phyloP scores from a whole-genome alignment of 2,329 filamentous ascomycete genomes.

The Colletotrichum eleusines region DNA sequence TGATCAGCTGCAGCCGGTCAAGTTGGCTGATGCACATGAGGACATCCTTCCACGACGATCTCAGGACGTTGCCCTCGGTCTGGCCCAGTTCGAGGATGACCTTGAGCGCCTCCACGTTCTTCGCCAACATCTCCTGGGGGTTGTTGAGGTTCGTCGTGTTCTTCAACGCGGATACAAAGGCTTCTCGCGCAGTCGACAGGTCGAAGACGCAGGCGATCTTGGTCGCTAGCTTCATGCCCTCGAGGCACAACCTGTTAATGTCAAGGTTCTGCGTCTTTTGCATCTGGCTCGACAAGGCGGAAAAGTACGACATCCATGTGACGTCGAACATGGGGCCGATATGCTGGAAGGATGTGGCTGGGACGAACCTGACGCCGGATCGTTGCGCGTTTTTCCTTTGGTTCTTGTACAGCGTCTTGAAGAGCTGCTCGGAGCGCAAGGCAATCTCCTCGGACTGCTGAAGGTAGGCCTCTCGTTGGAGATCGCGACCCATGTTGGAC shows the following conservation, averaged over 20 bases:
- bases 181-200: constrained; percentile 90
- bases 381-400: constrained; percentile 85
- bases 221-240: constrained; percentile 94
- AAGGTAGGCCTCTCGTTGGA: constrained; percentile 92
- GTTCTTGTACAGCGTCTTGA: constrained; percentile 91
- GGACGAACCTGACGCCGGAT: constrained; percentile 81
- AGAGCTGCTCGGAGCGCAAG: constrained; percentile 80
- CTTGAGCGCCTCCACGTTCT: constrained; percentile 95
- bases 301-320: constrained; percentile 99
- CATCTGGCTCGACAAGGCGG: constrained; percentile 90
- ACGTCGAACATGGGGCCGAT: constrained; percentile 99
- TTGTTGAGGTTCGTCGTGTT: constrained; percentile 98
- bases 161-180: constrained; percentile 92
- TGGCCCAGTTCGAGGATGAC: constrained; percentile 92
- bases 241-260: constrained; percentile 91
- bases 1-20: constrained; percentile 94
- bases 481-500: constrained; percentile 89
- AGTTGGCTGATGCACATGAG: constrained; percentile 96
- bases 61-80: constrained; percentile 89
- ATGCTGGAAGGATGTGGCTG: constrained; percentile 92
- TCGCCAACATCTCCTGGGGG: constrained; percentile 91
- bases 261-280: constrained; percentile 95
- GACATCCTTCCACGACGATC: constrained; percentile 94
- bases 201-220: constrained; percentile 95
- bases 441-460: constrained; percentile 96